A percentile compares a stretch with the other conserved stretches of the same genome.
These are phyloP conservation scores for Penicillium steckii DNA, from an alignment of 495 filamentous ascomycete species.

Conservation along the genomic window DNA sequence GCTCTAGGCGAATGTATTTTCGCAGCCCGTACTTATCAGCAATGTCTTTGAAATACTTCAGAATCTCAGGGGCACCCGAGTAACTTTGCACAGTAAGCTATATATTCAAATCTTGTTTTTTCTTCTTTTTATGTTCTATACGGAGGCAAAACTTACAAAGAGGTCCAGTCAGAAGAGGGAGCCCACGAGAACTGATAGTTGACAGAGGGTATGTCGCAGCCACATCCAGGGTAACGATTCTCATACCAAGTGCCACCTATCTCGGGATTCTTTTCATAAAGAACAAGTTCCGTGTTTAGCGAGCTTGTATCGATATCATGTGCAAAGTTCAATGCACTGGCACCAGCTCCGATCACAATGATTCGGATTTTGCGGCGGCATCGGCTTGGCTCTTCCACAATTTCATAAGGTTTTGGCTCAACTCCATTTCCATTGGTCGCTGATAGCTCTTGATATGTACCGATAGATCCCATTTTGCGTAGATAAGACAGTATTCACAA, in stretches of 20 bases:
- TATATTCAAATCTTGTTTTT: not conserved
- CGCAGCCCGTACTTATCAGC: constrained; percentile 11
- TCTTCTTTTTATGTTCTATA: too few species aligned
- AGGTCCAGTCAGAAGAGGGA: constrained; percentile 27
- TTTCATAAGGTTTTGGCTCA: constrained; percentile 21
- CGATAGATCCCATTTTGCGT: constrained; percentile 9
- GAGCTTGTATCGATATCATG: constrained; percentile 41
- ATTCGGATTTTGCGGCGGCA: constrained; percentile 33
- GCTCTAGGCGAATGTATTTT: constrained; percentile 11
- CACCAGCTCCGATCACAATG: constrained; percentile 41
- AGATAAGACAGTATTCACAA: not conserved
- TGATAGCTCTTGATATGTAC: constrained; percentile 3
- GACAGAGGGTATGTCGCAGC: constrained; percentile 34
- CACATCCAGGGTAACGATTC: constrained; percentile 58
- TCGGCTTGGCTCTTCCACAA: constrained; percentile 40
- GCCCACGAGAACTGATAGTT: constrained; percentile 39
- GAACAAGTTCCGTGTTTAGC: constrained; percentile 32
- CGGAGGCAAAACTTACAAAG: constrained; percentile 9
- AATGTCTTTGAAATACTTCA: constrained; percentile 44
- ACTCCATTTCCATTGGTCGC: not conserved
- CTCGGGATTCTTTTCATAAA: constrained; percentile 45
- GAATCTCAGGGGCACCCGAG: constrained; percentile 48
- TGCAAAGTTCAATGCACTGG: constrained; percentile 39
- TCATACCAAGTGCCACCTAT: constrained; percentile 56
- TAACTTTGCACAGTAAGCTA: constrained; percentile 17